phyloP scores from a whole-genome alignment of 2,329 filamentous ascomycete species.

The Trichocomaceae sp. region DNA sequence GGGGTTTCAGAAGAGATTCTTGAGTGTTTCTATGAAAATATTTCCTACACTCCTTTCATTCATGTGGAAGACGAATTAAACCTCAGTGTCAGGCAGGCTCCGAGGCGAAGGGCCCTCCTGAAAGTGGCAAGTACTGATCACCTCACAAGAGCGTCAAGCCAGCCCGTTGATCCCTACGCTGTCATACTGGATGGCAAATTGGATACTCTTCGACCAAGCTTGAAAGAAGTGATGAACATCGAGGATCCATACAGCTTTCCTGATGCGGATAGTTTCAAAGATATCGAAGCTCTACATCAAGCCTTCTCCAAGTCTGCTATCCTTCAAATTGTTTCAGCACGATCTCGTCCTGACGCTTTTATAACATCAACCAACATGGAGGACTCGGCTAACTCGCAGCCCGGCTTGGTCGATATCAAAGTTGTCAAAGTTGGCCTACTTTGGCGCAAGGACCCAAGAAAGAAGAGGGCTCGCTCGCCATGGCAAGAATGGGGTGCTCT shows the following conservation, averaged over 20 bases:
- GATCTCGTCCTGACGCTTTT: constrained; percentile 91
- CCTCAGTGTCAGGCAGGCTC: constrained; percentile 60
- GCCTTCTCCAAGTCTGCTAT: constrained; percentile 89
- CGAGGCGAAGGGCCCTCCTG: constrained; percentile 67
- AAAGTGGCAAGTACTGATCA: constrained; percentile 59
- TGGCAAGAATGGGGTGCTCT: constrained; percentile 99
- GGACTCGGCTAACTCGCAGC: constrained; percentile 79
- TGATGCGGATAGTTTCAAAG: constrained; percentile 66
- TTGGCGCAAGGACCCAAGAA: constrained; percentile 91
- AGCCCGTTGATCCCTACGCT: constrained; percentile 91
- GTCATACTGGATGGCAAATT: constrained; percentile 86
- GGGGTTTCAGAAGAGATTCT: constrained; percentile 90
- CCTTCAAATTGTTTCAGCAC: constrained; percentile 87
- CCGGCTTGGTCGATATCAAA: constrained; percentile 93
- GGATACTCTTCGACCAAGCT: constrained; percentile 70
- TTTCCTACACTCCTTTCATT: constrained; percentile 96
- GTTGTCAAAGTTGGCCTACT: constrained; percentile 91
- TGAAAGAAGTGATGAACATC: constrained; percentile 86
- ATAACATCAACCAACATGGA: constrained; percentile 78
- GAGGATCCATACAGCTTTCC: constrained; percentile 90
- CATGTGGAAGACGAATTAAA: constrained; percentile 90
- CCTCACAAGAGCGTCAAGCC: constrained; percentile 60
- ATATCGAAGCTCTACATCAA: constrained; percentile 74
- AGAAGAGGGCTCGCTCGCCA: constrained; percentile 86
- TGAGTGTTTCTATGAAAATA: constrained; percentile 97